These are phyloP conservation scores for Phialocephala subalpina DNA, from an alignment of 2,329 filamentous ascomycete species.

Conservation along the genomic window DNA sequence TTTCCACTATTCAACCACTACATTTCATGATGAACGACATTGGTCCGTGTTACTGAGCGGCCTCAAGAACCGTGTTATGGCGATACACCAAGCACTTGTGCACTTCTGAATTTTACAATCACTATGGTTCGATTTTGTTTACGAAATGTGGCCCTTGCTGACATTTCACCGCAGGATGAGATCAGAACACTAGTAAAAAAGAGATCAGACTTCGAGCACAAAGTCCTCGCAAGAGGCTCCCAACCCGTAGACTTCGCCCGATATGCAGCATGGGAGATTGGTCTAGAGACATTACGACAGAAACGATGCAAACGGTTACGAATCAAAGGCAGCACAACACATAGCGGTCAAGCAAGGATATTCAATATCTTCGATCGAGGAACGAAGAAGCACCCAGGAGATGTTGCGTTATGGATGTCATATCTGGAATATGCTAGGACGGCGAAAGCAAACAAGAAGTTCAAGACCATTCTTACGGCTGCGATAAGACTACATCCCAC, in stretches of 20 bases:
- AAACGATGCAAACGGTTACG: slow-evolving; percentile 86
- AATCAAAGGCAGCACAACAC: slow-evolving; percentile 70
- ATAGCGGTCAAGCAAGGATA: slow-evolving; percentile 81
- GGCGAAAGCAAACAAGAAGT: slow-evolving; percentile 70
- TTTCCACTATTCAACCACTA: slow-evolving; percentile 17
- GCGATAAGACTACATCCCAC: slow-evolving; percentile 87
- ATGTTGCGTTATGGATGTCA: slow-evolving; percentile 84
- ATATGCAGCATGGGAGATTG: slow-evolving; percentile 79
- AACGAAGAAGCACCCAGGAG: slow-evolving; percentile 84
- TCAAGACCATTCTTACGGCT: slow-evolving; percentile 69
- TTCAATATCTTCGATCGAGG: slow-evolving; percentile 90
- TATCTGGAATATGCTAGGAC: slow-evolving; percentile 84
- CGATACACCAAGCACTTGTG: slow-evolving; percentile 78
- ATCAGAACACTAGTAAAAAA: slow-evolving; percentile 89
- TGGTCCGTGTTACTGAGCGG: slow-evolving; percentile 97
- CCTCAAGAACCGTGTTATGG: slow-evolving; percentile 90
- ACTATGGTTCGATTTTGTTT: not conserved
- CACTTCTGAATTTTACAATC: slow-evolving; percentile 70
- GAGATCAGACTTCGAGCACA: slow-evolving; percentile 92
- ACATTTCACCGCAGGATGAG: slow-evolving; percentile 69
- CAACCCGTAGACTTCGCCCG: slow-evolving; percentile 80
- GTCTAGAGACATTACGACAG: slow-evolving; percentile 76
- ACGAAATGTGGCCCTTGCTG: not conserved
- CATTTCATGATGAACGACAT: slow-evolving; percentile 80
- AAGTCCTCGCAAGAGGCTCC: slow-evolving; percentile 82